Conservation (phyloP, 495 filamentous ascomycete species). For the Penicillium bovifimosum region DNA sequence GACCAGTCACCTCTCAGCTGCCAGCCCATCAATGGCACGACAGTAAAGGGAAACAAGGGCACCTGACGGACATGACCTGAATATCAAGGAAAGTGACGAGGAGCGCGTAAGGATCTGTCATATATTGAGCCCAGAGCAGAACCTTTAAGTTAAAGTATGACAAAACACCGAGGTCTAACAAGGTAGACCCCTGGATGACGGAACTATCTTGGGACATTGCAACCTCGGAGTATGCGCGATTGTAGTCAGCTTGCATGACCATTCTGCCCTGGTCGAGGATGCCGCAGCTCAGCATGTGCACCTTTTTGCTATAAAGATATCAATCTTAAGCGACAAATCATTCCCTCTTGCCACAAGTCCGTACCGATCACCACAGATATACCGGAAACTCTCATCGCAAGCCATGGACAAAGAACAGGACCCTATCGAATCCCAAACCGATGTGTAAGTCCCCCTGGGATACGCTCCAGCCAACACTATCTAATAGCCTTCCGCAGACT, state of each 20-base stretch:
- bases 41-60: neutral
- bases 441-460: conserved; percentile 11
- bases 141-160: too few species aligned
- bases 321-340: too few species aligned
- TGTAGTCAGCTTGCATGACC: neutral
- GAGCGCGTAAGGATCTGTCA: neutral
- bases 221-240: neutral
- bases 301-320: neutral
- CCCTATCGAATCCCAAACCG: conserved; percentile 8
- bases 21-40: neutral
- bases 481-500: conserved; percentile 22
- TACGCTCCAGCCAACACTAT: neutral
- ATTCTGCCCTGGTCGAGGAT: neutral
- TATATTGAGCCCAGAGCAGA: neutral
- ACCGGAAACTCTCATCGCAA: neutral
- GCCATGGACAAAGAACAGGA: conserved; percentile 4
- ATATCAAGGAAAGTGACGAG: neutral
- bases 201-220: neutral
- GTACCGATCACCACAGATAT: neutral
- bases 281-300: neutral
- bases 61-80: neutral
- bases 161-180: neutral
- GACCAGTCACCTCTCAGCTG: neutral
- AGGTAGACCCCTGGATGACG: neutral
- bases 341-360: neutral